These are phyloP conservation scores for Casuarina cunninghamiana DNA, from an alignment of 306 rosid genomes.

Conservation along the genomic window DNA sequence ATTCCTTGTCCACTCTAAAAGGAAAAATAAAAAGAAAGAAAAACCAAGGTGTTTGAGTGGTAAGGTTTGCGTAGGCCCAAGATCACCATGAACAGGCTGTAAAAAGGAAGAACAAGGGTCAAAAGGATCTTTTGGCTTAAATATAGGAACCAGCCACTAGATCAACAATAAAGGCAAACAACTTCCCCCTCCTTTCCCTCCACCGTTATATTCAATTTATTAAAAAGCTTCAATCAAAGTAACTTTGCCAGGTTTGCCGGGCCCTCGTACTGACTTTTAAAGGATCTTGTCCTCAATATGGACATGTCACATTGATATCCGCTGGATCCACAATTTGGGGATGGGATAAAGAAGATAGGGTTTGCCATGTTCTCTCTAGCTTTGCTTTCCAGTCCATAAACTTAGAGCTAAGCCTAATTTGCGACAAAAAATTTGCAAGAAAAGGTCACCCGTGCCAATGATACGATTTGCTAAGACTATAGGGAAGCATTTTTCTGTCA, in stretches of 20 bases:
- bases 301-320: background rate
- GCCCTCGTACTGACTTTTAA: background rate
- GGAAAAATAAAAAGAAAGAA: background rate
- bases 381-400: background rate
- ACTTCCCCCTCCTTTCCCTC: constrained; percentile 18
- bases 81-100: background rate
- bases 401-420: background rate
- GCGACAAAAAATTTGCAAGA: background rate
- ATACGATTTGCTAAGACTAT: background rate
- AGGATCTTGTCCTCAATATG: background rate
- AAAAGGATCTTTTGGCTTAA: constrained; percentile 24
- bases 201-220: constrained; percentile 16
- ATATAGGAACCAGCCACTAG: background rate
- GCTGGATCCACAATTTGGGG: background rate
- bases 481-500: background rate
- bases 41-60: background rate
- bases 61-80: background rate
- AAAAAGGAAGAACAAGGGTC: constrained; percentile 1
- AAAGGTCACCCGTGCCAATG: background rate
- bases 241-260: constrained; percentile 16
- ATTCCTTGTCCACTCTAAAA: background rate
- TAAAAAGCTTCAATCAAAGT: constrained; percentile 11
- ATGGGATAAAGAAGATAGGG: background rate
- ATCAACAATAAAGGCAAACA: constrained; percentile 21
- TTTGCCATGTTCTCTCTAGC: background rate